Conservation (phyloP, 805 yeast genomes). For the Cephaloascus albidus region DNA sequence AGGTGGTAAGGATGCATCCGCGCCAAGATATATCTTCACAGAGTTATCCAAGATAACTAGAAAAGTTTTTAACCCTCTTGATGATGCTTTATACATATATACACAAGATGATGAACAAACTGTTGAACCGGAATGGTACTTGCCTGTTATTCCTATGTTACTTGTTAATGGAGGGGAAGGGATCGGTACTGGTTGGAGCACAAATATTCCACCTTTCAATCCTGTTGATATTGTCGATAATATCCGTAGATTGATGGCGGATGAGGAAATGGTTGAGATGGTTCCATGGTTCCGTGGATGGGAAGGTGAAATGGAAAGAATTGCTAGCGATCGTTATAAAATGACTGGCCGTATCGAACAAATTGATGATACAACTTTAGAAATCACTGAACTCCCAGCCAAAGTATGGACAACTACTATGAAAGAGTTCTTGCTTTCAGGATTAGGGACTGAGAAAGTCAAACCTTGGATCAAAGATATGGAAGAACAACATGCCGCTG, state of each 20-base stretch:
- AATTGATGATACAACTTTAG: constrained; percentile 69
- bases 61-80: constrained; percentile 68
- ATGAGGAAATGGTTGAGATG: constrained; percentile 64
- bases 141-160: constrained; percentile 92
- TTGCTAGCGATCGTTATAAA: constrained; percentile 59
- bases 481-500: constrained; percentile 86
- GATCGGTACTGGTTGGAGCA: constrained; percentile 99
- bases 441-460: constrained; percentile 68
- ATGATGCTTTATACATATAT: constrained; percentile 69
- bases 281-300: constrained; percentile 94
- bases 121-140: constrained; percentile 93
- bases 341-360: constrained; percentile 77
- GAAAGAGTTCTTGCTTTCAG: constrained; percentile 74
- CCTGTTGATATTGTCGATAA: constrained; percentile 78
- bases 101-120: constrained; percentile 88
- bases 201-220: constrained; percentile 83
- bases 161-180: constrained; percentile 96
- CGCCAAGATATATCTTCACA: constrained; percentile 92
- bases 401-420: constrained; percentile 87
- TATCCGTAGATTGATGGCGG: constrained; percentile 62
- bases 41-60: constrained; percentile 71
- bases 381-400: constrained; percentile 88
- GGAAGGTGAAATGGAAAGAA: constrained; percentile 71
- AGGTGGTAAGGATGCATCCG: constrained; percentile 99
- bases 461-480: constrained; percentile 88